Evolutionary conservation across 2,329 filamentous ascomycete species (phyloP), one percentile per base, ranked within the genome.

Genomic region (Alternaria sp.): DNA sequence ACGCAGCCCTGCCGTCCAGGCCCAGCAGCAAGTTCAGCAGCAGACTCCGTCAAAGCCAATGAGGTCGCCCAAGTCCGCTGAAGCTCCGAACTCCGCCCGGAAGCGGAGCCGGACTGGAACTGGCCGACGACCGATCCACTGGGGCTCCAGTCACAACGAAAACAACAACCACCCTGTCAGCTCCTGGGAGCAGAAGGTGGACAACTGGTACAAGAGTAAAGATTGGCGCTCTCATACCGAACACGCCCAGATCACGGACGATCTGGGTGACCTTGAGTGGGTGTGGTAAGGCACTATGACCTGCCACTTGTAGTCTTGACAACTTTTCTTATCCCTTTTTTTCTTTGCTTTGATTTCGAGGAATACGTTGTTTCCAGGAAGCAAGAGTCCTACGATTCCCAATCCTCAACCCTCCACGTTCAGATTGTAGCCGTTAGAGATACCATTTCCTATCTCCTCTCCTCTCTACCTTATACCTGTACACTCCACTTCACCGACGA

Each of bases 201-300:
- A 78, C 64, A 74, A 74, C 55, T 84, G 83, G 82, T 80, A 77
- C 71, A 77, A 80, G 67, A 83, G 80, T 67, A 82, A 81, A 71
- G 83, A 85, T 70, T 85, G 83, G 83, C 83, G 83, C 72, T 80
- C 81, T 60, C 81, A 84, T 69, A 77, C 76, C 63, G 69, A 69
- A 57, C 65, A 69, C 30, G 62, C 70, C 63, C 67, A 69, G 11
- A 58, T 61, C 59, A 68, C 87, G 75, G 89, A 91, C 76, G 90
- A 91, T 83, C 87, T 92, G 80, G 90, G 90, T 77, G 91, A 95
- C 77, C 83, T 94, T 85, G 93, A 97, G 88, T 97, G 95, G 90
- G 93, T 97, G 93, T 85, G 93, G 92, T 83, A 96, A 63, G 92
- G 89, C 89, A 92, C 81, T 89, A 89, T 57, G 53, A 79, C 84